Evolutionary conservation across 495 filamentous ascomycete species (phyloP).

Genomic region (Penicillium desertorum): DNA sequence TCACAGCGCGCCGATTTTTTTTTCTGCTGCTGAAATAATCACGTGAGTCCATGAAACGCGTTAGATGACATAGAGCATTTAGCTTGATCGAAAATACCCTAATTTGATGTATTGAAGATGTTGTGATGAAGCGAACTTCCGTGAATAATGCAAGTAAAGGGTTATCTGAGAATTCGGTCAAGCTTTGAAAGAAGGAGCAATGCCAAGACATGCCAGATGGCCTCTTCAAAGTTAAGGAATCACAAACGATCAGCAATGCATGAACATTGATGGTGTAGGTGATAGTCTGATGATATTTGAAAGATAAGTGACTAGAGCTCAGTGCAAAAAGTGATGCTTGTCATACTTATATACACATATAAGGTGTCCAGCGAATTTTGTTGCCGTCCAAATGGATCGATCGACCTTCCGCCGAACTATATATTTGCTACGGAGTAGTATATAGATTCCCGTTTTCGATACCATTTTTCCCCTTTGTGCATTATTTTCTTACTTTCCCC

Average conservation of each 20-base stretch:
- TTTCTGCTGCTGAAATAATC: constrained; percentile 22
- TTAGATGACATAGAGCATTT: constrained; percentile 18
- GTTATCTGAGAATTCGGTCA: not conserved
- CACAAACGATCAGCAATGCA: constrained; percentile 18
- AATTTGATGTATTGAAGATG: not conserved
- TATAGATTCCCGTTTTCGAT: not conserved
- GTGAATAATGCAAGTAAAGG: not conserved
- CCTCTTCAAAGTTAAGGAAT: constrained; percentile 27
- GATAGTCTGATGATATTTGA: not conserved
- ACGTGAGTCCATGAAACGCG: constrained; percentile 33
- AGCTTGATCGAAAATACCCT: constrained; percentile 5
- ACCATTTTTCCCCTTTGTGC: too few species aligned
- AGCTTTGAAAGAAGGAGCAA: constrained; percentile 7
- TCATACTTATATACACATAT: not conserved
- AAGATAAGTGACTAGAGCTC: not conserved
- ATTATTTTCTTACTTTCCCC: not conserved
- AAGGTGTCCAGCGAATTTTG: not conserved
- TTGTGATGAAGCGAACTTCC: not conserved
- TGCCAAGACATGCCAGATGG: constrained; percentile 50
- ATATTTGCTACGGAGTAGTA: not conserved
- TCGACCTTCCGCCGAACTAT: not conserved
- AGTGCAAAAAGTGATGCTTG: not conserved
- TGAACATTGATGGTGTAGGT: constrained; percentile 6
- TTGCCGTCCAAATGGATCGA: not conserved
- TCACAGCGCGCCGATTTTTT: constrained; percentile 28